Evolutionary conservation across 352 stramenopile species (phyloP), one percentile per base, ranked within the genome.

Genomic region (Blastocystis sp.): DNA sequence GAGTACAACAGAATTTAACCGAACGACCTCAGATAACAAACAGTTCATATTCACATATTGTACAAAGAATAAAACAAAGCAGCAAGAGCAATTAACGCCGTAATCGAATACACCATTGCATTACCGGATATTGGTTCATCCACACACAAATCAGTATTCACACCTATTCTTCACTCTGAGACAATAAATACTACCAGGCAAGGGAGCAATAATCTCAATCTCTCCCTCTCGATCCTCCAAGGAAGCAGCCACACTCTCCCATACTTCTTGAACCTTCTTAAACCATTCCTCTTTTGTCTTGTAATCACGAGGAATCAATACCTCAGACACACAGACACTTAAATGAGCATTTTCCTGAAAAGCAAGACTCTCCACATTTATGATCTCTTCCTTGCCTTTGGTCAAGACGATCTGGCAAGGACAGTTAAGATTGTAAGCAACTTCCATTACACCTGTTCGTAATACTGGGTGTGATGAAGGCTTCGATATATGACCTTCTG

Each of bases 271-370:
- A 33, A 76, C 48, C 48, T 76, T 79, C 1, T 33, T 35, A 24
- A 89, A 89, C 78, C 78, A 89, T 15, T 89, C 78, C 3, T 89
- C 78, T 42, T 89, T 89, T 3, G 78, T 78, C 51, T 89, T 89
- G 30, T 76, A 89, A 56, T 89, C 78, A 15, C 51, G 60, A 53
- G 78, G 78, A 66, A 84, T 84, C 51, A 84, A 40, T 6, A 84
- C 73, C 51, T 84, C 73, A 1, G 73, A 84, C 22, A 69, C 73
- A 44, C 73, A 84, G 17, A 62, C 51, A 33, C 30, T 64, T 9
- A 84, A 22, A 64, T 66, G 73, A 13, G 27, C 73, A 84, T 84
- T 84, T 27, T 84, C 73, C 53, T 64, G 42, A 1, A 84, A 64
- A 6, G 37, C 54, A 17, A 64, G 40, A 37, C 7, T 66, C 22